Conservation (phyloP, 1,284 basidiomycete genomes). For the Meripilus lineatus region DNA sequence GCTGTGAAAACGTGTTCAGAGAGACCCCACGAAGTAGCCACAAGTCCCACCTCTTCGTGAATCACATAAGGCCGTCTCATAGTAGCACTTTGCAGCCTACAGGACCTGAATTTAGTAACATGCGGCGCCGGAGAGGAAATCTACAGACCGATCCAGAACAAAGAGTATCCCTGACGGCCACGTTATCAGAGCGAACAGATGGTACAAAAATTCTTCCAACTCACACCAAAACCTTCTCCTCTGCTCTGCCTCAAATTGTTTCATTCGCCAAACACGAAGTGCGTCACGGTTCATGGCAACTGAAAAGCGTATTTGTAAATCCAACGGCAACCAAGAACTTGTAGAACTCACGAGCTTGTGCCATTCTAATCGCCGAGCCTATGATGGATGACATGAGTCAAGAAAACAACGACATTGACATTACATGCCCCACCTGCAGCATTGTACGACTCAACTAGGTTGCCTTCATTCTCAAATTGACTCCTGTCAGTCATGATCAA, state of each 20-base stretch:
- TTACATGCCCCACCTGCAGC: constrained; percentile 7
- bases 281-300: constrained; percentile 23
- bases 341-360: constrained; percentile 13
- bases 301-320: constrained; percentile 1
- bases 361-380: constrained; percentile 21
- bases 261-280: constrained; percentile 15
- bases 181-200: no score
- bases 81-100: constrained; percentile 13
- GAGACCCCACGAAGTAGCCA: not conserved
- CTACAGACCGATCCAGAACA: constrained; percentile 17
- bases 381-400: not conserved
- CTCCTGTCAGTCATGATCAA: not conserved
- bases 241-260: constrained; percentile 18
- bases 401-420: not conserved
- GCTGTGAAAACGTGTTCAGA: constrained; percentile 10
- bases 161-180: constrained; percentile 18
- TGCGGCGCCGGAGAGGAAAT: not conserved
- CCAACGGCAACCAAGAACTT: constrained; percentile 3
- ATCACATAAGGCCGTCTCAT: constrained; percentile 21
- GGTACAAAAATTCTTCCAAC: no score
- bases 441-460: constrained; percentile 16
- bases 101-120: not conserved
- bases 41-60: constrained; percentile 14
- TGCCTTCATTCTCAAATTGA: constrained; percentile 16
- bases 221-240: constrained; percentile 21